Conservation (phyloP, 2,329 filamentous ascomycete genomes). For the Talaromyces amestolkiae region DNA sequence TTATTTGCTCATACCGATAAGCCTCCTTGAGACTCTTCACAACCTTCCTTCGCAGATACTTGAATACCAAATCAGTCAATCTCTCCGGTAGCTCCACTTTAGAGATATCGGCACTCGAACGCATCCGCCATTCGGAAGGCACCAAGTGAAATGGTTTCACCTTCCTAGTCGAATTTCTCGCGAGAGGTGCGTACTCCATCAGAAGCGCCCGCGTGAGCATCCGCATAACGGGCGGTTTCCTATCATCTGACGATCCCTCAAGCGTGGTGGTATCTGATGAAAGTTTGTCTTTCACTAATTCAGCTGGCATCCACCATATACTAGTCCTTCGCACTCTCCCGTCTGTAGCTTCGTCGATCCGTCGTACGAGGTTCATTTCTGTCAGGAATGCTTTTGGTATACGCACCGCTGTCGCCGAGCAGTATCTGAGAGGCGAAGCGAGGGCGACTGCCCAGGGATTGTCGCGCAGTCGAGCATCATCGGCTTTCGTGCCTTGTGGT, state of each 20-base stretch:
- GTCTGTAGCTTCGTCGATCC: slow-evolving; percentile 23
- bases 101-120: slow-evolving; percentile 27
- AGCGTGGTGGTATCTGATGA: background rate
- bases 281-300: slow-evolving; percentile 33
- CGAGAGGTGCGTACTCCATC: slow-evolving; percentile 22
- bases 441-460: slow-evolving; percentile 44
- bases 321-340: background rate
- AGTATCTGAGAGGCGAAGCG: slow-evolving; percentile 37
- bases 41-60: slow-evolving; percentile 37
- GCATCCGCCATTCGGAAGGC: slow-evolving; percentile 1
- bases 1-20: slow-evolving; percentile 22
- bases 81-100: slow-evolving; percentile 48
- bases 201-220: slow-evolving; percentile 30
- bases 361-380: slow-evolving; percentile 37
- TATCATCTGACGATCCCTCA: background rate
- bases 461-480: slow-evolving; percentile 30
- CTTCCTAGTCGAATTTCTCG: slow-evolving; percentile 11
- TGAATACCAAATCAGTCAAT: slow-evolving; percentile 45
- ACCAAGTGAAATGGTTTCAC: background rate
- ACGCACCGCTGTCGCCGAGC: slow-evolving; percentile 32
- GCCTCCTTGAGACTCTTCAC: slow-evolving; percentile 38
- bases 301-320: slow-evolving; percentile 36
- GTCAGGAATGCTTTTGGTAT: slow-evolving; percentile 35
- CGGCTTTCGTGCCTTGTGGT: slow-evolving; percentile 25
- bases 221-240: slow-evolving; percentile 25